Percentiles rank a stretch among this genome's conserved stretches.
Conservation (phyloP, 768 basidiomycete species). For the Calocybe gangraenosa region DNA sequence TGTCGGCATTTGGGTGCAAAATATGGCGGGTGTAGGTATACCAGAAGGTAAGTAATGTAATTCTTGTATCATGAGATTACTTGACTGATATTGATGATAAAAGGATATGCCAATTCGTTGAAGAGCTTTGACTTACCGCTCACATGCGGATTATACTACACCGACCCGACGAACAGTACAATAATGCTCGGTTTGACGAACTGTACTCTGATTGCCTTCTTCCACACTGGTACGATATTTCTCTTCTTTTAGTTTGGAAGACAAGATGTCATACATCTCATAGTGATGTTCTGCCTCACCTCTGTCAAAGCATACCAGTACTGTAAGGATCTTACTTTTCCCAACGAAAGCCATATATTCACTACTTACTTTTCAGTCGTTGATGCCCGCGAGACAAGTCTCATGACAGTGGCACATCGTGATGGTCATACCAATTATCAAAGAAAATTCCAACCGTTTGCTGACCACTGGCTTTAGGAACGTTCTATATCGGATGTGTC, state of each 20-base stretch:
- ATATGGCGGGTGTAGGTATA: not conserved
- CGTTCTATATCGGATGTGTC: conserved; percentile 1
- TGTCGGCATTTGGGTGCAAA: not conserved
- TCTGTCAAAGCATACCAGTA: conserved; percentile 4
- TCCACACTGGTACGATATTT: not conserved
- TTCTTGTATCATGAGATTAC: not conserved
- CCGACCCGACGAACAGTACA: not conserved
- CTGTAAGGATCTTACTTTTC: not conserved
- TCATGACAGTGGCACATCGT: not conserved
- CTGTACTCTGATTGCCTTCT: not conserved
- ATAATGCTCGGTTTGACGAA: not conserved
- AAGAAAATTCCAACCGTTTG: not conserved
- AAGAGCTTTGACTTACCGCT: not conserved
- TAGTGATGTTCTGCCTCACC: not conserved
- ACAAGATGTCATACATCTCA: not conserved
- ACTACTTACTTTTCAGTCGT: not conserved
- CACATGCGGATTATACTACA: not conserved
- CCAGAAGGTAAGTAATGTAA: not conserved
- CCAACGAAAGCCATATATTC: not conserved
- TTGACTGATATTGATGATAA: too few species aligned
- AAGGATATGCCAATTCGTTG: too few species aligned
- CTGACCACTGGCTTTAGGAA: not conserved
- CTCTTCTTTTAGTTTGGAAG: not conserved
- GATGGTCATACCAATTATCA: not conserved
- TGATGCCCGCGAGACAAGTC: not conserved